Evolutionary conservation across 805 yeast genomes (phyloP).

Genomic region (Geotrichum ghanense): DNA sequence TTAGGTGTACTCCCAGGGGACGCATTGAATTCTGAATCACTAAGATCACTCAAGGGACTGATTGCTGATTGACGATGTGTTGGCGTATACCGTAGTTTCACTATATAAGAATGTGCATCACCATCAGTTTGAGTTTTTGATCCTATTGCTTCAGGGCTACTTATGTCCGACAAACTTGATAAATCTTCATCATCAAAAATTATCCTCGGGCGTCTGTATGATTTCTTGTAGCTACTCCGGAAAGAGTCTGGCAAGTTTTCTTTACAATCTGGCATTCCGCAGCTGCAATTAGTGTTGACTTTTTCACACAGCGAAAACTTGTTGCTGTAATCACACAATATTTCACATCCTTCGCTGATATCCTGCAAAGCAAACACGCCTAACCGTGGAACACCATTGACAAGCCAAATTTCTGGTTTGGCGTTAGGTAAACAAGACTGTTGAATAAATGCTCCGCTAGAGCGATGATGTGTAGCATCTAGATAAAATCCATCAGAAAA

Average conservation of each 20-base stretch:
- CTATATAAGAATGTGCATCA: no score
- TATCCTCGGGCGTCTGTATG: background rate
- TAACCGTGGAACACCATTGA: conserved; percentile 32
- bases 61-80: no score
- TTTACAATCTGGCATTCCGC: conserved; percentile 32
- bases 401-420: conserved; percentile 38
- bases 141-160: no score
- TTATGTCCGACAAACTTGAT: no score
- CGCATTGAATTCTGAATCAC: no score
- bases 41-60: no score
- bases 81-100: no score
- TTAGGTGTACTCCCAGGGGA: no score
- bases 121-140: no score
- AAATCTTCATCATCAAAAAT: conserved; percentile 1
- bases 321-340: conserved; percentile 36
- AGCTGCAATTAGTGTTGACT: conserved; percentile 33
- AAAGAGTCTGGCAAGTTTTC: conserved; percentile 22
- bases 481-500: conserved; percentile 25
- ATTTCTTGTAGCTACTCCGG: background rate
- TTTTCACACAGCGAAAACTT: conserved; percentile 34
- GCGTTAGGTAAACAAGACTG: conserved; percentile 40
- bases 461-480: conserved; percentile 35
- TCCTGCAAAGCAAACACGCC: conserved; percentile 34
- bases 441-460: conserved; percentile 39
- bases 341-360: conserved; percentile 32